These are phyloP conservation scores for Funneliformis mosseae DNA, from an alignment of 192 early-diverging fungal species.

Conservation along the genomic window DNA sequence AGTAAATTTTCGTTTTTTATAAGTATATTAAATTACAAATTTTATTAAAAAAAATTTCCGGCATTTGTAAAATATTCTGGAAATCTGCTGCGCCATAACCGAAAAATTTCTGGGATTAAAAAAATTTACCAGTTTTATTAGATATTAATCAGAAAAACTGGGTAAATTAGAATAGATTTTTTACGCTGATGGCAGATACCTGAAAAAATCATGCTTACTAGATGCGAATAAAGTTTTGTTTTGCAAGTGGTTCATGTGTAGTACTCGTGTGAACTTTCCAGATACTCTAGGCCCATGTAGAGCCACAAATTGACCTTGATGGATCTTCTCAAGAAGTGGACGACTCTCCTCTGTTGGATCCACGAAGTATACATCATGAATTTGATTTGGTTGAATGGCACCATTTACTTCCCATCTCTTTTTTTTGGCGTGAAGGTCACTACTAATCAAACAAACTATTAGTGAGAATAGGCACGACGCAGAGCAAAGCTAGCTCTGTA, in stretches of 20 bases:
- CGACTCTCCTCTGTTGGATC: constrained; percentile 36
- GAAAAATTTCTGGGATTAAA: no score
- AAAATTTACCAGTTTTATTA: no score
- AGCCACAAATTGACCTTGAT: constrained; percentile 25
- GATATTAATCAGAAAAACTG: no score
- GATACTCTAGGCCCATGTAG: constrained; percentile 39
- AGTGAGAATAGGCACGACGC: not conserved
- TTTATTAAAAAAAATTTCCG: no score
- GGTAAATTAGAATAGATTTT: no score
- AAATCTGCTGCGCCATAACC: no score
- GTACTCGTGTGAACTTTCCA: constrained; percentile 40
- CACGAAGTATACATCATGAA: constrained; percentile 35
- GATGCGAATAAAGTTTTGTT: constrained; percentile 32
- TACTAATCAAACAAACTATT: constrained; percentile 24
- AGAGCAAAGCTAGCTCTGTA: constrained; percentile 11
- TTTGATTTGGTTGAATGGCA: constrained; percentile 3
- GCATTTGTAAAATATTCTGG: no score
- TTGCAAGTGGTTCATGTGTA: constrained; percentile 34
- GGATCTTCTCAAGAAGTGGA: constrained; percentile 38
- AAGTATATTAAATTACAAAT: no score
- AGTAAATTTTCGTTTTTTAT: no score
- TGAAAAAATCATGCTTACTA: no score
- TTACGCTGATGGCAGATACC: no score
- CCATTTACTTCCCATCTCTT: constrained; percentile 31
- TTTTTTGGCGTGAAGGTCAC: constrained; percentile 10